Evolutionary conservation across 805 yeast species (phyloP), one percentile per base, ranked within the genome.

Genomic region (Starmerella vitae): DNA sequence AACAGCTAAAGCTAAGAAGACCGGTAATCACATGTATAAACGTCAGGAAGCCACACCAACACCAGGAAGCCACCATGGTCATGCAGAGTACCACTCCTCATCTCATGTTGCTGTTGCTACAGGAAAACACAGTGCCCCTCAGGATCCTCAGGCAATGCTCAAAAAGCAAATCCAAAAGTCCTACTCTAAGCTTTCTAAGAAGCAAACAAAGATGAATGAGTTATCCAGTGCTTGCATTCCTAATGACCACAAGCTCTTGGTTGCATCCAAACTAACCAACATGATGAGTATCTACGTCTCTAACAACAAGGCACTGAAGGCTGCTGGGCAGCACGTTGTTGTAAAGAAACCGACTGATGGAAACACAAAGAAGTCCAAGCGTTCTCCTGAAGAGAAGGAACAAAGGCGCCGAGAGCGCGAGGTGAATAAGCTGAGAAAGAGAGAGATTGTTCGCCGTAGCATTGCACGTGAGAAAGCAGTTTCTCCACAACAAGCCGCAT

Each of bases 191-290:
- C 24, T 45, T n/a, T 4, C 13, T 4, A 10, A 25, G 33, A 42
- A 37, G 34, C 48, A 45, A 22, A 3, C 20, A 12, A n/a, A 39
- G 4, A 34, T 45, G 10, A 36, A 43, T 22, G n/a, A 21, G 14
- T 14, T 37, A 26, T 2, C 22, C 3, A 35, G 13, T 10, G 15
- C 26, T 2, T 45, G 48, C 30, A 26, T 45, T 21, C 46, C 48
- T 1, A 18, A 5, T 13, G 7, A 29, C 7, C 44, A 44, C 20
- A 39, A 39, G 35, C 24, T 28, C 17, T 21, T 39, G 20, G 36
- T 45, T 3, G 20, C 32, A 4, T 8, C n/a, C 2, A 33, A 41
- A 5, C 2, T 45, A 8, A 12, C 34, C 19, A 22, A 33, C 14
- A 19, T 39, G 12, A 18, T 39, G 7, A 7, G 27, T 1, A 27